Evolutionary conservation across 805 yeast species (phyloP).

Genomic region (Clavispora fructus): DNA sequence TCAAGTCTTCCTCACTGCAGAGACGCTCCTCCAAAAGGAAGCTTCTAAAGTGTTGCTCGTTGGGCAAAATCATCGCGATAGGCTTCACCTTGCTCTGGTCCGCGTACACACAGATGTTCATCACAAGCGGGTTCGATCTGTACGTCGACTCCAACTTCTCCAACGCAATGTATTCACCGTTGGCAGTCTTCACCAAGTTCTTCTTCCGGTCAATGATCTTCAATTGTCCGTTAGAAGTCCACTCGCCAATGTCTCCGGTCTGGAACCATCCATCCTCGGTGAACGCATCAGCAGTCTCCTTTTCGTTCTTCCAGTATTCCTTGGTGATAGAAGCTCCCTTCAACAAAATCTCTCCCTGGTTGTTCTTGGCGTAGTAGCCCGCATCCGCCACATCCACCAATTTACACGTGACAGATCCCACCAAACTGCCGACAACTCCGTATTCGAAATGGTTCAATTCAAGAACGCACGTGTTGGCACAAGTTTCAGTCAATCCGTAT

Average conservation of each 20-base stretch:
- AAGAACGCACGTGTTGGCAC: slow-evolving; percentile 76
- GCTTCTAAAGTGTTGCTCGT: slow-evolving; percentile 57
- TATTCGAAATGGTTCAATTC: slow-evolving; percentile 61
- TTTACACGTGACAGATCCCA: slow-evolving; percentile 81
- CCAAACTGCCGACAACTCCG: slow-evolving; percentile 77
- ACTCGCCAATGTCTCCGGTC: slow-evolving; percentile 96
- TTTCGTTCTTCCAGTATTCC: slow-evolving; percentile 77
- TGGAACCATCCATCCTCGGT: slow-evolving; percentile 90
- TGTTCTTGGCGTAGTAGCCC: slow-evolving; percentile 82
- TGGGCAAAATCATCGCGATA: slow-evolving; percentile 82
- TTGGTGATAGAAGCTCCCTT: slow-evolving; percentile 67
- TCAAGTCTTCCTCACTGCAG: slow-evolving; percentile 43
- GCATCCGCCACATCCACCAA: slow-evolving; percentile 88
- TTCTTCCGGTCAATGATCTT: slow-evolving; percentile 89
- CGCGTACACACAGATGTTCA: slow-evolving; percentile 89
- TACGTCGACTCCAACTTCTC: slow-evolving; percentile 91
- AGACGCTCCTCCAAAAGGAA: slow-evolving; percentile 46
- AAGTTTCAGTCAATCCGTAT: slow-evolving; percentile 94
- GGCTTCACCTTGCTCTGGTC: slow-evolving; percentile 87
- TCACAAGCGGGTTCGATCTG: slow-evolving; percentile 72
- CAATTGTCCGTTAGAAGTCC: slow-evolving; percentile 77
- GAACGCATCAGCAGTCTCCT: slow-evolving; percentile 73
- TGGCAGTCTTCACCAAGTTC: slow-evolving; percentile 90
- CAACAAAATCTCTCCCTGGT: slow-evolving; percentile 89
- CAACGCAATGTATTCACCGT: slow-evolving; percentile 96